Evolutionary conservation across 768 basidiomycete species (phyloP).

Genomic region (Collybiopsis luxurians): DNA sequence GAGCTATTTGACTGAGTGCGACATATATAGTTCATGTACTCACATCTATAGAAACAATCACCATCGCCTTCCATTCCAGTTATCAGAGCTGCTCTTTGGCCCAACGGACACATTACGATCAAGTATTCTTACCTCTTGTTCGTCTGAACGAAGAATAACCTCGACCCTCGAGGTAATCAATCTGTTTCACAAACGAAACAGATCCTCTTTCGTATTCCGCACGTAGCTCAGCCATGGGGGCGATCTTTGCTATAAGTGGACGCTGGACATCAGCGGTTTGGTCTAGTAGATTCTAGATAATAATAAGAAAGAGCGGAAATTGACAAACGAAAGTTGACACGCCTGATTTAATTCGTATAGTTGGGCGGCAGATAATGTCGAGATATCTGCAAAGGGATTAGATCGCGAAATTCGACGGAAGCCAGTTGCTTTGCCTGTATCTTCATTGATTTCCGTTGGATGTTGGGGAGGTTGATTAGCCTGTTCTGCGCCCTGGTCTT

Average conservation of each 20-base stretch:
- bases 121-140: constrained; percentile 56
- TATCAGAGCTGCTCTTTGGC: no score
- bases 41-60: constrained; percentile 91
- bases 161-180: constrained; percentile 60
- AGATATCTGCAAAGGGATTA: constrained; percentile 24
- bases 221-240: constrained; percentile 52
- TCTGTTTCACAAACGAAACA: constrained; percentile 64
- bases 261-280: constrained; percentile 34
- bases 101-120: background rate
- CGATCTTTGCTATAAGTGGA: constrained; percentile 54
- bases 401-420: background rate
- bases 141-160: constrained; percentile 71
- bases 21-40: constrained; percentile 17
- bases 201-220: constrained; percentile 66
- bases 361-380: constrained; percentile 27
- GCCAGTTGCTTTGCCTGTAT: background rate
- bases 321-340: background rate
- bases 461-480: background rate
- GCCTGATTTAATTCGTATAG: constrained; percentile 42
- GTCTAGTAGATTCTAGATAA: constrained; percentile 33
- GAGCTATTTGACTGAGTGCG: constrained; percentile 11
- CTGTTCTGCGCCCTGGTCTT: background rate
- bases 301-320: background rate
- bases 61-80: constrained; percentile 60
- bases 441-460: background rate